Evolutionary conservation across 2,329 filamentous ascomycete genomes (phyloP), one percentile per base, ranked within the genome.

Genomic region (Fusarium paranaense): DNA sequence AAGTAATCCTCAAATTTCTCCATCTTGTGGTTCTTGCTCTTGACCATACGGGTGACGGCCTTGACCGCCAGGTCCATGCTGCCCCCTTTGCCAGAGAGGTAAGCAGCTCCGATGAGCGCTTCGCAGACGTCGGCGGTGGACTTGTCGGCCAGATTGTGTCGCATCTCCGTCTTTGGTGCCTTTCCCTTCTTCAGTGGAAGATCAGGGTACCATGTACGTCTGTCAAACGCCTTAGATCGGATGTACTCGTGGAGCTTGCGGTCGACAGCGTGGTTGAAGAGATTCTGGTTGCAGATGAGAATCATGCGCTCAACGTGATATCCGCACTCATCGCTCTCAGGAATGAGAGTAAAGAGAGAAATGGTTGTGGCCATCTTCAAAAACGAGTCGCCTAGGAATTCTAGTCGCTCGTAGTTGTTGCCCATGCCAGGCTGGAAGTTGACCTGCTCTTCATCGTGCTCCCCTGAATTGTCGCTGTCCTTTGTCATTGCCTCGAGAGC

Each of bases 311-410:
- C 92, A 9, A 97, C 94, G 78, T 99, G 97, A 76, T 94, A 97
- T 65, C 94, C 91, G 58, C 92, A 97, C 79, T 99, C 97, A 73
- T 95, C 91, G 70, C 93, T 90, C 57, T 93, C 89, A 0, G 95
- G 94, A 22, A 93, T 91, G 32, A 91, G 88, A 1, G 93, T 92
- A 80, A 93, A 98, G 0, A 97, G 86, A 1, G 95, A 92, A 62
- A 99, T 95, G 0, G 95, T 96, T 0, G 96, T 98, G 13, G 94
- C 94, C 92, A 98, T 96, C 83, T 99, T 99, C 68, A 99, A 87
- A 78, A 98, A 98, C 37, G 93, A 94, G 81, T 99, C 97, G 0
- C 97, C 97, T 3, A 98, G 87, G 69, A 98, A 97, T 78, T 99
- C 97, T 0, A 98, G 87, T 14, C 97, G 90, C 81, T 99, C 97